phyloP scores from a whole-genome alignment of 257 asterid genomes.

The Apocynum venetum region DNA sequence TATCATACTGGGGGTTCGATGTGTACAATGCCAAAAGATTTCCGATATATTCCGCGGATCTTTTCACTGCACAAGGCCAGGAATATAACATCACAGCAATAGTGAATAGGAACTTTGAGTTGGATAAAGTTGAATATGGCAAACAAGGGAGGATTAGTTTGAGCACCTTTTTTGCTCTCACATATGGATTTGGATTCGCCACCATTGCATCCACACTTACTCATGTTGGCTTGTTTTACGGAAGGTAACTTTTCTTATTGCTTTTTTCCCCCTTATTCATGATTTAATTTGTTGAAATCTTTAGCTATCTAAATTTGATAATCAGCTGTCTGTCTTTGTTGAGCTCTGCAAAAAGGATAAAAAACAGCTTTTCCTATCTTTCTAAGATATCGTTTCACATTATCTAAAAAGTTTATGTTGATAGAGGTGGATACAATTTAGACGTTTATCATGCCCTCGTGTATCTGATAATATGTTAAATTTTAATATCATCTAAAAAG shows the following conservation, averaged over 20 bases:
- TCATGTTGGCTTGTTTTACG: conserved; percentile 68
- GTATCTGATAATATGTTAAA: too few relatives aligned
- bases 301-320: too few relatives aligned
- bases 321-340: too few relatives aligned
- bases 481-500: too few relatives aligned
- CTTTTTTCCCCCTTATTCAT: background rate
- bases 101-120: conserved; percentile 43
- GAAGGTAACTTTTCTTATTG: conserved; percentile 41
- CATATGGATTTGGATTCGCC: conserved; percentile 82
- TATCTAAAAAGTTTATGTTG: too few relatives aligned
- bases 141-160: conserved; percentile 57
- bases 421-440: too few relatives aligned
- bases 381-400: too few relatives aligned
- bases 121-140: conserved; percentile 39
- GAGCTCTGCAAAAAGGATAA: too few relatives aligned
- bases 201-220: conserved; percentile 67
- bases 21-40: conserved; percentile 51
- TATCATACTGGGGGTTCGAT: conserved; percentile 74
- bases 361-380: too few relatives aligned
- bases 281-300: too few relatives aligned
- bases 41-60: conserved; percentile 51
- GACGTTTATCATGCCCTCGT: too few relatives aligned
- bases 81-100: conserved; percentile 43
- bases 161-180: conserved; percentile 57
- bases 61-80: conserved; percentile 54